Conservation (phyloP, 768 basidiomycete genomes). For the Rhizopogon sp. region DNA sequence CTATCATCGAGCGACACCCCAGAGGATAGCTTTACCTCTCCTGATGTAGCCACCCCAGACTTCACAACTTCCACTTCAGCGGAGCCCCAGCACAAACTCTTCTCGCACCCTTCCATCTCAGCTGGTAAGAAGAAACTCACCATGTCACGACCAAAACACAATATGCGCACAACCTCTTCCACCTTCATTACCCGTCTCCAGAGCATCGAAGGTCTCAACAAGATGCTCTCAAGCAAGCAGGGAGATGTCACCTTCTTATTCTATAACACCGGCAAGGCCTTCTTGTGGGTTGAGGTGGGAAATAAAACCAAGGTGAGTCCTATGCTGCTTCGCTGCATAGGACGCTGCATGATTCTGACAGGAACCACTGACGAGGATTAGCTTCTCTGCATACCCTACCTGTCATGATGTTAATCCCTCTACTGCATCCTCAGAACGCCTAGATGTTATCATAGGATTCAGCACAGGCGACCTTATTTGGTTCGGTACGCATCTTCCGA, state of each 20-base stretch:
- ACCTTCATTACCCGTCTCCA: slow-evolving; percentile 90
- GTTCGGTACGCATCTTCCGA: slow-evolving; percentile 60
- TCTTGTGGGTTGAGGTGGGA: slow-evolving; percentile 86
- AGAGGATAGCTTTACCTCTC: slow-evolving; percentile 45
- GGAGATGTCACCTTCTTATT: slow-evolving; percentile 87
- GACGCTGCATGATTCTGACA: slow-evolving; percentile 25
- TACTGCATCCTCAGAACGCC: slow-evolving; percentile 71
- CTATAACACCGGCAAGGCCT: slow-evolving; percentile 81
- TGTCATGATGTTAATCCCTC: slow-evolving; percentile 83
- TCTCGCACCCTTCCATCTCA: slow-evolving; percentile 45
- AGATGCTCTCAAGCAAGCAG: slow-evolving; percentile 66
- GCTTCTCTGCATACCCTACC: slow-evolving; percentile 83
- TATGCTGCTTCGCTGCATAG: background rate
- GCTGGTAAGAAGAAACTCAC: slow-evolving; percentile 57
- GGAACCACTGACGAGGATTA: slow-evolving; percentile 84
- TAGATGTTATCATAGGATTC: slow-evolving; percentile 92
- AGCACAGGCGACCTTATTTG: slow-evolving; percentile 93
- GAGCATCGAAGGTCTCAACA: slow-evolving; percentile 69
- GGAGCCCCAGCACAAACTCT: slow-evolving; percentile 48
- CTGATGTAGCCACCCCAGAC: slow-evolving; percentile 34
- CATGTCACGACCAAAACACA: slow-evolving; percentile 77
- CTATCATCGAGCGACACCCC: slow-evolving; percentile 80
- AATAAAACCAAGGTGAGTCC: slow-evolving; percentile 70
- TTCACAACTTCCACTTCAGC: slow-evolving; percentile 21
- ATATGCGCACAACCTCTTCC: slow-evolving; percentile 85